phyloP scores from a whole-genome alignment of 441 rosid genomes.

The Erysimum cheiri region DNA sequence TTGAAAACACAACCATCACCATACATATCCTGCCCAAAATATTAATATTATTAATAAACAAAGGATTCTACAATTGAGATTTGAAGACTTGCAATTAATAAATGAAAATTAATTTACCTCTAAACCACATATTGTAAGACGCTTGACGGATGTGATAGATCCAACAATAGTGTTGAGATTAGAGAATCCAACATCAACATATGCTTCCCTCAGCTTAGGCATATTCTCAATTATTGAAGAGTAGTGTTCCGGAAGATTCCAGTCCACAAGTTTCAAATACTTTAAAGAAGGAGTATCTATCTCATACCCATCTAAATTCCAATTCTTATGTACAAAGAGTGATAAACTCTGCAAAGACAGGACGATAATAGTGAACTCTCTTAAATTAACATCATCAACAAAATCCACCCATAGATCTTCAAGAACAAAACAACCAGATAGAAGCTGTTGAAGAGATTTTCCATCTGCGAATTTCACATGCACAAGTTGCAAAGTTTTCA shows the following conservation, averaged over 20 bases:
- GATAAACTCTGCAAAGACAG: constrained; percentile 4
- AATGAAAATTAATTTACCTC: not conserved
- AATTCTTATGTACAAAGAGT: not conserved
- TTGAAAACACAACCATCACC: not conserved
- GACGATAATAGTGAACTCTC: not conserved
- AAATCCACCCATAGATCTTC: not conserved
- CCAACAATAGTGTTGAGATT: not conserved
- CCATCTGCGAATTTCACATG: not conserved
- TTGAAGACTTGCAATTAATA: not conserved
- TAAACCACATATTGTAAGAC: not conserved
- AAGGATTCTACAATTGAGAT: not conserved
- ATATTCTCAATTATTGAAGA: not conserved
- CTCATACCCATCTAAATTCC: not conserved
- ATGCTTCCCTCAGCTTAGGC: constrained; percentile 6
- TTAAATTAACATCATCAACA: too few species aligned
- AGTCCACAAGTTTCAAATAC: not conserved
- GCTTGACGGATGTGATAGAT: constrained; percentile 17
- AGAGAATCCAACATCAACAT: fast-evolving
- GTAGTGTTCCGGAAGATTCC: fast-evolving
- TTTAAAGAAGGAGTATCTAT: constrained; percentile 15
- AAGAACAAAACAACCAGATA: not conserved
- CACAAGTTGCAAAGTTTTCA: not conserved
- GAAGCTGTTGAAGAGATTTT: not conserved
- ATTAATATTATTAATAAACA: not conserved
- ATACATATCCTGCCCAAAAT: not conserved